Evolutionary conservation across 2,329 filamentous ascomycete genomes (phyloP).

Genomic region (Fusarium goolgardi): DNA sequence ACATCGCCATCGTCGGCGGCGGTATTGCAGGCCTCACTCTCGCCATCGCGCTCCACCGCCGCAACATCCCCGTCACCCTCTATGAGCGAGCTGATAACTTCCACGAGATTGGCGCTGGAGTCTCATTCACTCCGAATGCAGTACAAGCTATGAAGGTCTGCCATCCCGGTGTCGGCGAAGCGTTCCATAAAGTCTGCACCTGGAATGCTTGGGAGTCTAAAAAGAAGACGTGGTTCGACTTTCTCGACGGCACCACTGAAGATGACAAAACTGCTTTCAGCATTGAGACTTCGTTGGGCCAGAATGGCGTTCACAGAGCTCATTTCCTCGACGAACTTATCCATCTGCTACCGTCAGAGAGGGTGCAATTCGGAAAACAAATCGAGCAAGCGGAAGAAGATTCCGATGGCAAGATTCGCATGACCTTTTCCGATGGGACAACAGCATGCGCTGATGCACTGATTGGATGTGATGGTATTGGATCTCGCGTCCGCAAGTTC

Average conservation of each 20-base stretch:
- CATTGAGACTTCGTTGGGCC: conserved; percentile 43
- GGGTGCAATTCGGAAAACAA: conserved; percentile 52
- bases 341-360: conserved; percentile 51
- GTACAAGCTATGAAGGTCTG: conserved; percentile 58
- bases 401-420: conserved; percentile 37
- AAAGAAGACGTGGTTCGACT: conserved; percentile 44
- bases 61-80: conserved; percentile 56
- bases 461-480: conserved; percentile 74
- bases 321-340: conserved; percentile 56
- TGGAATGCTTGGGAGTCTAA: conserved; percentile 42
- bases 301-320: conserved; percentile 52
- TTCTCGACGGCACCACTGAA: conserved; percentile 37
- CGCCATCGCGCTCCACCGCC: conserved; percentile 59
- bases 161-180: conserved; percentile 52
- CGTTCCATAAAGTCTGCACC: conserved; percentile 45
- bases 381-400: conserved; percentile 49
- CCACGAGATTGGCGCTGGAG: conserved; percentile 62
- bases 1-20: conserved; percentile 62
- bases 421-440: conserved; percentile 56
- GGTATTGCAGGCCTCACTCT: conserved; percentile 64
- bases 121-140: conserved; percentile 64
- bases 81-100: conserved; percentile 60
- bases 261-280: conserved; percentile 21
- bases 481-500: conserved; percentile 63
- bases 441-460: conserved; percentile 55